Evolutionary conservation across 441 rosid species (phyloP).

Genomic region (Euphorbia celastroides): DNA sequence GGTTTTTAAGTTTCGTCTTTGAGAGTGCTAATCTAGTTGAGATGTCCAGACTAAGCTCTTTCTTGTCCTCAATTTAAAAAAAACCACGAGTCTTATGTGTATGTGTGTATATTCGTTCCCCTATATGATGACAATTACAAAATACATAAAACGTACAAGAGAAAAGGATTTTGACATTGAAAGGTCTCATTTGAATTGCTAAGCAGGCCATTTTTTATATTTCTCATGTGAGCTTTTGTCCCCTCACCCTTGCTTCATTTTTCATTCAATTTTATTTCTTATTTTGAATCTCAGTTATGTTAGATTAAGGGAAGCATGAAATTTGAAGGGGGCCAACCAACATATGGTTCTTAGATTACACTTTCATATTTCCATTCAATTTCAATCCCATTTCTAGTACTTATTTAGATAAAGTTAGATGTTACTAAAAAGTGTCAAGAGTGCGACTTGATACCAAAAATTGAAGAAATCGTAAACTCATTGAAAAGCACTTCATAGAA

Average conservation of each 20-base stretch:
- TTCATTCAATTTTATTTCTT: background rate
- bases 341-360: background rate
- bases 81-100: background rate
- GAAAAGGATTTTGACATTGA: background rate
- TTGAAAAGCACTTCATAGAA: too few species aligned
- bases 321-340: background rate
- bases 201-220: background rate
- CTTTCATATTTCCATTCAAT: conserved; percentile 1
- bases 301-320: background rate
- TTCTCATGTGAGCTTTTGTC: conserved; percentile 12
- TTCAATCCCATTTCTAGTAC: background rate
- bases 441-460: too few species aligned
- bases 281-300: background rate
- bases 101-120: background rate
- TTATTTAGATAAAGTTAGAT: background rate
- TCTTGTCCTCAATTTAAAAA: background rate
- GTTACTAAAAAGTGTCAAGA: too few species aligned
- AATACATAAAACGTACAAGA: background rate
- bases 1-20: too few species aligned
- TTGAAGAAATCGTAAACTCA: too few species aligned
- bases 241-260: background rate
- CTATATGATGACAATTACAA: background rate
- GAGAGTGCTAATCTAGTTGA: too few species aligned
- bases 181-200: conserved; percentile 11
- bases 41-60: too few species aligned